A percentile compares a stretch with the other conserved stretches of the same genome.
Evolutionary conservation across 352 stramenopile species (phyloP).

Genomic region (Phytophthora capsici): DNA sequence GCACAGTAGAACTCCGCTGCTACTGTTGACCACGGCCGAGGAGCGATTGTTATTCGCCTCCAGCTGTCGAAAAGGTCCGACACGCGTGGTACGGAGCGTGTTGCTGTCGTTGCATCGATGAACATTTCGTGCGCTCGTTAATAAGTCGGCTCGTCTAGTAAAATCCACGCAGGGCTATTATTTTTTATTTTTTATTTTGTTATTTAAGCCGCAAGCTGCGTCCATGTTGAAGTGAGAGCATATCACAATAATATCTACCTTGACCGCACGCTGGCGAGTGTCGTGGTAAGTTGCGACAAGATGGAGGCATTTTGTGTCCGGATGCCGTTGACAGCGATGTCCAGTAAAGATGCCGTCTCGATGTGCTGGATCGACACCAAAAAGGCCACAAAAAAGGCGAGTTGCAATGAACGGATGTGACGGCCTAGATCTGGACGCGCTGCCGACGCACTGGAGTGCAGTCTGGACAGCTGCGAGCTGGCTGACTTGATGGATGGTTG

Average conservation of each 20-base stretch:
- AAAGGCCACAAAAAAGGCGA: slow-evolving; percentile 17
- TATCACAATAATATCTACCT: slow-evolving; percentile 9
- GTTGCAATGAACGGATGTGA: slow-evolving; percentile 1
- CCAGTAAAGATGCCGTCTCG: slow-evolving; percentile 7
- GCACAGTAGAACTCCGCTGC: background rate
- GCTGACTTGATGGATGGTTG: background rate
- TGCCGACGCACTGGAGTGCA: background rate
- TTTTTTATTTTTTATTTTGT: background rate
- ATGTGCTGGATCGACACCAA: slow-evolving; percentile 10
- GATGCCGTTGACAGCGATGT: slow-evolving; percentile 11
- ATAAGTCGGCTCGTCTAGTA: slow-evolving; percentile 1
- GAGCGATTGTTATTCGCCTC: slow-evolving; percentile 4
- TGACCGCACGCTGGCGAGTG: background rate
- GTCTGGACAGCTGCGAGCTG: slow-evolving; percentile 10
- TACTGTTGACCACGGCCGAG: background rate
- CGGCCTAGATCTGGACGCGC: slow-evolving; percentile 15
- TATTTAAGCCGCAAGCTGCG: background rate
- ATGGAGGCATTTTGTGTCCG: slow-evolving; percentile 9
- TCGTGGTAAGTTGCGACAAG: slow-evolving; percentile 2
- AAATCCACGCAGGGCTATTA: background rate
- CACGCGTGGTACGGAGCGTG: slow-evolving; percentile 14
- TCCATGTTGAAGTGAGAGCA: slow-evolving; percentile 1
- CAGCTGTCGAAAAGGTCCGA: slow-evolving; percentile 23
- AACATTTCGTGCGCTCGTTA: slow-evolving; percentile 9
- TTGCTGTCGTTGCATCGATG: slow-evolving; percentile 5